A percentile compares a stretch with the other conserved stretches of the same genome.
Conservation (phyloP, 495 filamentous ascomycete species). For the Neurospora intermedia region DNA sequence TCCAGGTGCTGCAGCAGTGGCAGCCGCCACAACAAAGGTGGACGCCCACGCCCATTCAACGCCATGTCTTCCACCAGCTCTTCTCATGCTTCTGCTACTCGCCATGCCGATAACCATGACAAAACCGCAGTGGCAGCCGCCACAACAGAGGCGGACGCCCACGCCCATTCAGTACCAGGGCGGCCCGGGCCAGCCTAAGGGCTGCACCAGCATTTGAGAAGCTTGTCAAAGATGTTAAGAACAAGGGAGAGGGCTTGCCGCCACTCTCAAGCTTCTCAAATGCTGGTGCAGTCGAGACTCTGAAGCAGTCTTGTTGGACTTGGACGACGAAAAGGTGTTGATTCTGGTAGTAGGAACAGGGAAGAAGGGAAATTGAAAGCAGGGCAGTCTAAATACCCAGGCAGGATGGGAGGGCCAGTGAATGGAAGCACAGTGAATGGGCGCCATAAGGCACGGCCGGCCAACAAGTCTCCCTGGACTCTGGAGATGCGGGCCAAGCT, state of each 20-base stretch:
- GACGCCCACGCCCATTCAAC: too few relatives aligned
- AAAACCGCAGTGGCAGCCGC: not conserved
- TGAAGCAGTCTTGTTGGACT: not conserved
- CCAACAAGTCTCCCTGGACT: not conserved
- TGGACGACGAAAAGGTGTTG: too few relatives aligned
- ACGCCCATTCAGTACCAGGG: too few relatives aligned
- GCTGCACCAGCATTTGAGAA: slow-evolving; percentile 5
- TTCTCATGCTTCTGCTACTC: too few relatives aligned
- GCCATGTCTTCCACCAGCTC: too few relatives aligned
- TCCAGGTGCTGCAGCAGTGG: not conserved
- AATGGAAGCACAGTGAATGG: too few relatives aligned
- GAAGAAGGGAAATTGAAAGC: too few relatives aligned
- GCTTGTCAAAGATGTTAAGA: not conserved
- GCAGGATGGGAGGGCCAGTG: too few relatives aligned
- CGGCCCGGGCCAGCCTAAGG: not conserved
- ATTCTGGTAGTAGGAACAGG: too few relatives aligned
- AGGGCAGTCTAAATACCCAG: too few relatives aligned
- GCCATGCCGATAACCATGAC: too few relatives aligned
- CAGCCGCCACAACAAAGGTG: not conserved
- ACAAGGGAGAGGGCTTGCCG: slow-evolving; percentile 2
- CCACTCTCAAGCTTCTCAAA: not conserved
- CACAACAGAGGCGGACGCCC: not conserved
- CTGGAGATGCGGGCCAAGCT: not conserved
- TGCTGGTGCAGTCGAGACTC: slow-evolving; percentile 4
- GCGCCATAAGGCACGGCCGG: too few relatives aligned